Conservation (phyloP, 768 basidiomycete species). For the Panaeolus papilionaceus region DNA sequence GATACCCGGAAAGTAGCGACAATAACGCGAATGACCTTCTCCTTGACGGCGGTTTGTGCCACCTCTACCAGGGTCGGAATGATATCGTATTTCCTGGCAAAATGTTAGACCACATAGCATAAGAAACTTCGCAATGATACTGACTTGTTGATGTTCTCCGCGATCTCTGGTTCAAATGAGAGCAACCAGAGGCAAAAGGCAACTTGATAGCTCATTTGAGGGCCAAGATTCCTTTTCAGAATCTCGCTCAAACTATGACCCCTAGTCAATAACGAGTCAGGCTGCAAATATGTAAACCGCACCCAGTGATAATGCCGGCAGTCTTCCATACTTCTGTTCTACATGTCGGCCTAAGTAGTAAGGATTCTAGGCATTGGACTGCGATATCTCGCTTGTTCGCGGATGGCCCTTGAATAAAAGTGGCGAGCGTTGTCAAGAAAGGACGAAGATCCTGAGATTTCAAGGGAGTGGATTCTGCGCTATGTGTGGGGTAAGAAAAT, state of each 20-base stretch:
- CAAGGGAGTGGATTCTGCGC: conserved; percentile 56
- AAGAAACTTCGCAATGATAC: conserved; percentile 24
- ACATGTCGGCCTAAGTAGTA: conserved; percentile 82
- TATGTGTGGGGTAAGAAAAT: conserved; percentile 30
- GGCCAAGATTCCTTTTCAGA: conserved; percentile 78
- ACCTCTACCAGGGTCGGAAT: conserved; percentile 84
- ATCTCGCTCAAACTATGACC: conserved; percentile 77
- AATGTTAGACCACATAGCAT: conserved; percentile 4
- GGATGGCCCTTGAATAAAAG: conserved; percentile 64
- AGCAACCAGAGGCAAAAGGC: conserved; percentile 93
- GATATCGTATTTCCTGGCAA: conserved; percentile 82
- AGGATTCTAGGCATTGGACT: conserved; percentile 88
- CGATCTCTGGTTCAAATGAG: conserved; percentile 87
- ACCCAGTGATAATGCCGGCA: conserved; percentile 74
- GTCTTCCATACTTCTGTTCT: conserved; percentile 83
- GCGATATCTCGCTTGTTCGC: conserved; percentile 84
- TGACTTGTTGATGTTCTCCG: conserved; percentile 87
- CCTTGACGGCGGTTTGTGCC: conserved; percentile 91
- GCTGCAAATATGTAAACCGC: conserved; percentile 24
- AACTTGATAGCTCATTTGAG: conserved; percentile 96
- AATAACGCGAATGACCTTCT: conserved; percentile 95
- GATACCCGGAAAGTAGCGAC: conserved; percentile 87
- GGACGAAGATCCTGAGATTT: conserved; percentile 60
- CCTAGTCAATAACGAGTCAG: conserved; percentile 7
- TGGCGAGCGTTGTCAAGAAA: conserved; percentile 64